Percentiles rank a stretch among this genome's conserved stretches.
These are phyloP conservation scores for Ceratocystiopsis minuta DNA, from an alignment of 2,329 filamentous ascomycete genomes.

Conservation along the genomic window DNA sequence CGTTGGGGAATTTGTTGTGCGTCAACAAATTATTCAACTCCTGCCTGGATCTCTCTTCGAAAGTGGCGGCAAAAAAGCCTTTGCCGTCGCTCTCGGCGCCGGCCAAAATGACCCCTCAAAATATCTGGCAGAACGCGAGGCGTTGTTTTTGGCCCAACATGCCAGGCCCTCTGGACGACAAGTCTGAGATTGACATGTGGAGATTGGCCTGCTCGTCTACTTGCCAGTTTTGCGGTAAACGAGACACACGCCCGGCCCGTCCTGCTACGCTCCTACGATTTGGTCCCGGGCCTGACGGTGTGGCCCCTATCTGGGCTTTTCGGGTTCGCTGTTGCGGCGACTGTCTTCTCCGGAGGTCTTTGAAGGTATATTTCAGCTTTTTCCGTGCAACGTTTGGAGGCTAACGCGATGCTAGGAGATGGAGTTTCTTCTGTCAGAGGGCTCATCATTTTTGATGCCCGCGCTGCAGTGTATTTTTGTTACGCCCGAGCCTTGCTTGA, in stretches of 20 bases:
- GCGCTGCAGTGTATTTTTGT: conserved; percentile 54
- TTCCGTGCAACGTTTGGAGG: not conserved
- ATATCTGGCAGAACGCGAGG: conserved; percentile 54
- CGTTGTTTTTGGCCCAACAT: conserved; percentile 46
- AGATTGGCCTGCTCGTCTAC: conserved; percentile 40
- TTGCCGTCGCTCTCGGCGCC: conserved; percentile 11
- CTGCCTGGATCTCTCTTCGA: conserved; percentile 33
- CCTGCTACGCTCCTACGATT: conserved; percentile 29
- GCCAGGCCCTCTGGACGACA: conserved; percentile 46
- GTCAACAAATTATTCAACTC: conserved; percentile 49
- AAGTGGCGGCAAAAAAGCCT: conserved; percentile 4
- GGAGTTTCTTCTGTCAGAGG: conserved; percentile 42
- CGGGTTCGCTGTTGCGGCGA: conserved; percentile 44
- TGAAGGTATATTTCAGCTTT: conserved; percentile 36
- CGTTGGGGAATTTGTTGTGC: conserved; percentile 45
- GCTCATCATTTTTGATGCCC: conserved; percentile 42
- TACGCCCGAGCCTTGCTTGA: conserved; percentile 40
- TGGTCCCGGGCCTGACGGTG: conserved; percentile 42
- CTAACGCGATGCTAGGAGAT: conserved; percentile 36
- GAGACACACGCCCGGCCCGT: conserved; percentile 9
- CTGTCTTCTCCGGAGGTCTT: conserved; percentile 42
- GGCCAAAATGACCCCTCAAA: conserved; percentile 33
- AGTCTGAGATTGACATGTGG: conserved; percentile 62
- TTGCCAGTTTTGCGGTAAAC: conserved; percentile 51
- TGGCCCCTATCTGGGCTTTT: conserved; percentile 56